Conservation (phyloP, 106 monocot genomes). For the Allium cepa region DNA sequence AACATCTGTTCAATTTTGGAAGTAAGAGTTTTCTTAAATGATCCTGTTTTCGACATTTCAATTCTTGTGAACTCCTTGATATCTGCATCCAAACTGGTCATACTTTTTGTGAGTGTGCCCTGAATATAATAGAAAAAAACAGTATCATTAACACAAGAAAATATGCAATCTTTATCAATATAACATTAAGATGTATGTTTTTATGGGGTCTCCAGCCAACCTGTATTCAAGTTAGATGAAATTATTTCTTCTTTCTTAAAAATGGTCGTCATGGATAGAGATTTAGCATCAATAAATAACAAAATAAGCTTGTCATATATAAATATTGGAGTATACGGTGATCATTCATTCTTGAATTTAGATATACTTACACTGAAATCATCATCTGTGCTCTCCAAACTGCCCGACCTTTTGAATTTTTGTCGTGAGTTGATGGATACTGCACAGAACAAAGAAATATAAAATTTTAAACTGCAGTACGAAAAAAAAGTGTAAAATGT, state of each 20-base stretch:
- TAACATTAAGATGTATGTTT: too few relatives aligned
- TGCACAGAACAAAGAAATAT: background rate
- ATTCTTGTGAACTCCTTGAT: slow-evolving; percentile 15
- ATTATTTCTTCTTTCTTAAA: background rate
- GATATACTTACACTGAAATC: slow-evolving; percentile 1
- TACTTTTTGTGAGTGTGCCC: slow-evolving; percentile 3
- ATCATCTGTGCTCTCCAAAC: background rate
- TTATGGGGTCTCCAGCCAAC: too few relatives aligned
- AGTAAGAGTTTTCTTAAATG: slow-evolving; percentile 1
- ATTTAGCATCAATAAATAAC: background rate
- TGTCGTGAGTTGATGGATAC: background rate
- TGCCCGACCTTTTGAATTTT: slow-evolving; percentile 3
- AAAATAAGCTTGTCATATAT: background rate
- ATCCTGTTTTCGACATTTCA: slow-evolving; percentile 18
- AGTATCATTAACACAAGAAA: too few relatives aligned
- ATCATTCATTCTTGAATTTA: background rate
- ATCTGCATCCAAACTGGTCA: slow-evolving; percentile 3
- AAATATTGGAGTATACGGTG: background rate
- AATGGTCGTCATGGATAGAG: background rate
- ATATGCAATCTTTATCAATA: too few relatives aligned
- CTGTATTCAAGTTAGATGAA: background rate
- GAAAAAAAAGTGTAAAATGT: too few relatives aligned
- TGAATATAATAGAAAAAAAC: background rate
- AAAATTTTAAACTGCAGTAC: too few relatives aligned
- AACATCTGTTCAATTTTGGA: slow-evolving; percentile 13